phyloP scores from a whole-genome alignment of 2,329 filamentous ascomycete species.

The Cordyceps militaris region DNA sequence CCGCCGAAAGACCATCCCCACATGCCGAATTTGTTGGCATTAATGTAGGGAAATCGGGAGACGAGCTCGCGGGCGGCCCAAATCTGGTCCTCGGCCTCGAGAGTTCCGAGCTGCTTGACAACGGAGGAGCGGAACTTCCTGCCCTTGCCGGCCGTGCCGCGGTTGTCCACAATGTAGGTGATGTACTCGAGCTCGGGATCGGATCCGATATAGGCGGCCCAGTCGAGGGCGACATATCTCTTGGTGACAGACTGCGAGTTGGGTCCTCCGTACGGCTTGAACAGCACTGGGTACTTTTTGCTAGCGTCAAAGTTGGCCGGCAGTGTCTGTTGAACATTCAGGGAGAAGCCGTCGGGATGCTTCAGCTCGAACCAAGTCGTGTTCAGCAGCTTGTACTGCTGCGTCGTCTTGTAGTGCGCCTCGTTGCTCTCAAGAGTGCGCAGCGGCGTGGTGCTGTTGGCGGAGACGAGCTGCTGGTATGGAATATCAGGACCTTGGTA shows the following conservation, averaged over 20 bases:
- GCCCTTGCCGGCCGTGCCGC: conserved; percentile 59
- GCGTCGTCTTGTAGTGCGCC: conserved; percentile 46
- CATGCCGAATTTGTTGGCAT: conserved; percentile 54
- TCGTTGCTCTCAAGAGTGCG: conserved; percentile 55
- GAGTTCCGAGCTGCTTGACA: conserved; percentile 50
- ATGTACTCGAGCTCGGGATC: conserved; percentile 63
- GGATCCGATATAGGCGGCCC: conserved; percentile 57
- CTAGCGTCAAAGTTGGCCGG: conserved; percentile 55
- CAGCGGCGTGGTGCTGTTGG: conserved; percentile 47
- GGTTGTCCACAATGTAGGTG: conserved; percentile 61
- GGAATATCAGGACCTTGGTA: conserved; percentile 62
- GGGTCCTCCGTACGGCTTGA: conserved; percentile 63
- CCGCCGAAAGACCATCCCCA: conserved; percentile 66
- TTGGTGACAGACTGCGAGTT: conserved; percentile 56
- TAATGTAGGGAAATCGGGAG: conserved; percentile 44
- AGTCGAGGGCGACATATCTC: conserved; percentile 46
- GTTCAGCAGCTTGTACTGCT: conserved; percentile 55
- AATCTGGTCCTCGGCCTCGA: conserved; percentile 61
- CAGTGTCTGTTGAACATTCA: conserved; percentile 60
- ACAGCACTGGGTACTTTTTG: conserved; percentile 60
- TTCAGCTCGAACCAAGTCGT: conserved; percentile 56
- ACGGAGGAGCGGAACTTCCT: conserved; percentile 55
- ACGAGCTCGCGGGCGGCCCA: conserved; percentile 55
- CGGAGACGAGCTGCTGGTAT: conserved; percentile 59
- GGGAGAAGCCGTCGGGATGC: conserved; percentile 52